phyloP scores from a whole-genome alignment of 1,284 basidiomycete genomes.

The Fomitopsis schrenkii region DNA sequence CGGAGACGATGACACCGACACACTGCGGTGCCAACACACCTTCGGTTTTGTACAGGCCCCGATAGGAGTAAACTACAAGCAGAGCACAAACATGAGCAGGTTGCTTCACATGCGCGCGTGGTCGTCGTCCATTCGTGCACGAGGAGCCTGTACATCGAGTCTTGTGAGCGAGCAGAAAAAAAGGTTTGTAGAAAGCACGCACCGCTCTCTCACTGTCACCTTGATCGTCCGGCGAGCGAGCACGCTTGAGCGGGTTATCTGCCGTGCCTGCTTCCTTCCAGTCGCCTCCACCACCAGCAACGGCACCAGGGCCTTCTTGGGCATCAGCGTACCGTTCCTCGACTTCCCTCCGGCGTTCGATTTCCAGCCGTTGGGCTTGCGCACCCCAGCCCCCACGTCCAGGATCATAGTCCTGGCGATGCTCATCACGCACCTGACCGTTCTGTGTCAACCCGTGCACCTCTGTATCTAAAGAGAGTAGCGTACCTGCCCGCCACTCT shows the following conservation, averaged over 20 bases:
- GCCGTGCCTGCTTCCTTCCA: constrained; percentile 60
- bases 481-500: constrained; percentile 89
- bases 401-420: constrained; percentile 95
- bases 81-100: background rate
- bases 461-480: too few relatives aligned
- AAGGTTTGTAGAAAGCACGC: constrained; percentile 17
- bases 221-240: constrained; percentile 68
- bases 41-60: background rate
- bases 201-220: constrained; percentile 54
- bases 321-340: constrained; percentile 90
- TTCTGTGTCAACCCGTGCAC: background rate
- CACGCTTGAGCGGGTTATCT: constrained; percentile 52
- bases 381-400: constrained; percentile 97
- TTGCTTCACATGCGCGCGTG: constrained; percentile 53
- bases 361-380: constrained; percentile 73
- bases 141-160: constrained; percentile 34
- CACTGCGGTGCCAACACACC: background rate
- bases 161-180: constrained; percentile 4
- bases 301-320: constrained; percentile 73
- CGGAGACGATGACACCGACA: background rate
- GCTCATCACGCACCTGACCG: constrained; percentile 80
- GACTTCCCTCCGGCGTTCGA: constrained; percentile 77
- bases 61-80: background rate
- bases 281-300: constrained; percentile 81
- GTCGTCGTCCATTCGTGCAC: constrained; percentile 54